Percentiles rank a stretch among this genome's conserved stretches.
These are phyloP conservation scores for Prunus fruticosa DNA, from an alignment of 306 rosid species.

Conservation along the genomic window DNA sequence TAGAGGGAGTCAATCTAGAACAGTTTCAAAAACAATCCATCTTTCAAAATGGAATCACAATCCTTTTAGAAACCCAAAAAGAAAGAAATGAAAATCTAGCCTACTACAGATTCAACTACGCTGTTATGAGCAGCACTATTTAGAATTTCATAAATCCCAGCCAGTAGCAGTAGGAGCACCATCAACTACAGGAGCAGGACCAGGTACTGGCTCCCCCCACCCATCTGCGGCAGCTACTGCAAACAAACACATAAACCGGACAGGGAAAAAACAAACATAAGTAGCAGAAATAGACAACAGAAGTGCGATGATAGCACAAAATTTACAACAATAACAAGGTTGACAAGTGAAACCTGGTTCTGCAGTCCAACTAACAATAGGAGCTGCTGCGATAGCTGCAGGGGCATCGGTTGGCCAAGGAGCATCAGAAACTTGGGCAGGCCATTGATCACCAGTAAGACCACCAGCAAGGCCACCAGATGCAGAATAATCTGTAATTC, in stretches of 20 bases:
- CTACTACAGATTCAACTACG: background rate
- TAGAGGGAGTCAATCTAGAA: background rate
- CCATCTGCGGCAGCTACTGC: constrained; percentile 29
- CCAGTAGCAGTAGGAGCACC: constrained; percentile 14
- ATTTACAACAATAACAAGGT: background rate
- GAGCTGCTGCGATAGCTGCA: constrained; percentile 19
- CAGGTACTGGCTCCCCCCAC: constrained; percentile 34
- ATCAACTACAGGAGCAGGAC: background rate
- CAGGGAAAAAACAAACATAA: background rate
- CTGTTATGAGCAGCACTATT: background rate
- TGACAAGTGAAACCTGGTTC: constrained; percentile 27
- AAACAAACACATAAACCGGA: background rate
- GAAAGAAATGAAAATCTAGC: background rate
- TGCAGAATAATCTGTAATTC: constrained; percentile 43
- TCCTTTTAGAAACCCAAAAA: background rate
- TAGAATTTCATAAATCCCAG: constrained; percentile 23
- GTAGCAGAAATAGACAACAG: too few relatives aligned
- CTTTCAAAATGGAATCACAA: background rate
- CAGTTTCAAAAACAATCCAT: background rate
- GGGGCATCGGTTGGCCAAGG: constrained; percentile 36
- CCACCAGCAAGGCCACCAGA: background rate
- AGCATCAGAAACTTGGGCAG: constrained; percentile 32
- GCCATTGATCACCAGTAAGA: constrained; percentile 37
- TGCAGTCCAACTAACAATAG: constrained; percentile 27
- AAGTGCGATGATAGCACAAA: too few relatives aligned